Evolutionary conservation across 106 monocot species (phyloP).

Genomic region (Phalaenopsis aphrodite): DNA sequence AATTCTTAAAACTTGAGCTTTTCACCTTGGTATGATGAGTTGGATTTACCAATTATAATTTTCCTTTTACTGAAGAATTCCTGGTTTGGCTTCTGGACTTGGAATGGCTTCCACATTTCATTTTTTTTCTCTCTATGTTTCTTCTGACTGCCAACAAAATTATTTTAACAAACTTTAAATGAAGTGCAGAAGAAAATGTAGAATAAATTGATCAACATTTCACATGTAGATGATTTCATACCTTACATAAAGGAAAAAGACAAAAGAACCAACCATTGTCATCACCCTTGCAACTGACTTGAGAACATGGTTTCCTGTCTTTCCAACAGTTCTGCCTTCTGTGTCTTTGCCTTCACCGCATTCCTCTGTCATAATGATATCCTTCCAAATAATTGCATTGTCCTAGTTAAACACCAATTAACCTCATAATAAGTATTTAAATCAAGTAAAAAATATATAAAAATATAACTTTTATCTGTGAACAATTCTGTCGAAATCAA

Average conservation of each 20-base stretch:
- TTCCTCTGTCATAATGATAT: background rate
- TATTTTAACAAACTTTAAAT: background rate
- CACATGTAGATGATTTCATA: slow-evolving; percentile 4
- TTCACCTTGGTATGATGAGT: slow-evolving; percentile 24
- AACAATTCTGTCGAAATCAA: too few species aligned
- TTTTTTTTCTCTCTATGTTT: slow-evolving; percentile 19
- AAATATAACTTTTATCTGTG: too few species aligned
- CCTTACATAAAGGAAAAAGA: slow-evolving; percentile 44
- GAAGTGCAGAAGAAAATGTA: background rate
- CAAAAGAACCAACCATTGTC: slow-evolving; percentile 29
- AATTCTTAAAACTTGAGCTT: slow-evolving; percentile 40
- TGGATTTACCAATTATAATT: slow-evolving; percentile 15
- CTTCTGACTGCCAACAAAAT: slow-evolving; percentile 15
- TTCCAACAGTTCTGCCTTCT: background rate
- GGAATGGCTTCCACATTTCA: background rate
- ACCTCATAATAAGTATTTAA: background rate
- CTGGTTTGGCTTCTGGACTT: slow-evolving; percentile 2
- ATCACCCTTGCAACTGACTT: slow-evolving; percentile 43
- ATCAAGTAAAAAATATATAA: background rate
- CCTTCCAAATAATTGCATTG: background rate
- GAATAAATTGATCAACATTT: background rate
- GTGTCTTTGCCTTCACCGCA: slow-evolving; percentile 3
- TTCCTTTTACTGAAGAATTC: slow-evolving; percentile 6
- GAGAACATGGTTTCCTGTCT: slow-evolving; percentile 24
- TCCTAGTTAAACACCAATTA: background rate